These are phyloP conservation scores for Triticum aestivum DNA, from an alignment of 176 grass and related monocot genomes.

Conservation along the genomic window DNA sequence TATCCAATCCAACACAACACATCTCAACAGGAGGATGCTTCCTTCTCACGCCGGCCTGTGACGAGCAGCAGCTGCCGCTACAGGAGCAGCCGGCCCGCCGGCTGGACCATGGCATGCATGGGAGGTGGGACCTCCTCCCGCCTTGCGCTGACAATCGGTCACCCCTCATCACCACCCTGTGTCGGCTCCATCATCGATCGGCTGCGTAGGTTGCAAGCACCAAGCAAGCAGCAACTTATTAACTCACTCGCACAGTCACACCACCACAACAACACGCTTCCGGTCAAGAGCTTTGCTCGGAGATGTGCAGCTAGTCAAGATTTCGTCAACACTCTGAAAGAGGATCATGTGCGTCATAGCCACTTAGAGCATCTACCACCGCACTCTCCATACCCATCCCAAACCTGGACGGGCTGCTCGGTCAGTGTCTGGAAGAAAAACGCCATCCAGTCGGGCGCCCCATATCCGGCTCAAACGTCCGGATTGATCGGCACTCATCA, in stretches of 20 bases:
- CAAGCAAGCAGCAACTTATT: not conserved
- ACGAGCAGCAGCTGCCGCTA: not conserved
- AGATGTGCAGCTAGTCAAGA: too few species aligned
- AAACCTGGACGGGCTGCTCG: too few species aligned
- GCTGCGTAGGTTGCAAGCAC: constrained; percentile 26
- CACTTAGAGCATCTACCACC: too few species aligned
- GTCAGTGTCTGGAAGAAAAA: too few species aligned
- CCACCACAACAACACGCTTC: not conserved
- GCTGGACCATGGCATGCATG: not conserved
- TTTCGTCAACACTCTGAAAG: not conserved
- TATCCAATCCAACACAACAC: too few species aligned
- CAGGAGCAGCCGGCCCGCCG: not conserved
- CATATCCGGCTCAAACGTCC: too few species aligned
- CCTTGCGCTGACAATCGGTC: not conserved
- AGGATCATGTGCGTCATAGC: not conserved
- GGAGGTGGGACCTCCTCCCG: constrained; percentile 10
- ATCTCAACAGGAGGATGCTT: constrained; percentile 25
- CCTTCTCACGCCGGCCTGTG: constrained; percentile 29
- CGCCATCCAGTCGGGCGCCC: too few species aligned
- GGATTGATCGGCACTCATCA: too few species aligned
- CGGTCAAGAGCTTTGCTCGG: too few species aligned
- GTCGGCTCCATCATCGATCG: not conserved
- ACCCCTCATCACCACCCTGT: constrained; percentile 25
- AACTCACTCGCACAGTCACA: not conserved
- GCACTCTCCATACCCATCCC: too few species aligned